Base-by-base conservation (phyloP, 2,329 filamentous ascomycete species). In the Ophioceras dolichostomum region DNA sequence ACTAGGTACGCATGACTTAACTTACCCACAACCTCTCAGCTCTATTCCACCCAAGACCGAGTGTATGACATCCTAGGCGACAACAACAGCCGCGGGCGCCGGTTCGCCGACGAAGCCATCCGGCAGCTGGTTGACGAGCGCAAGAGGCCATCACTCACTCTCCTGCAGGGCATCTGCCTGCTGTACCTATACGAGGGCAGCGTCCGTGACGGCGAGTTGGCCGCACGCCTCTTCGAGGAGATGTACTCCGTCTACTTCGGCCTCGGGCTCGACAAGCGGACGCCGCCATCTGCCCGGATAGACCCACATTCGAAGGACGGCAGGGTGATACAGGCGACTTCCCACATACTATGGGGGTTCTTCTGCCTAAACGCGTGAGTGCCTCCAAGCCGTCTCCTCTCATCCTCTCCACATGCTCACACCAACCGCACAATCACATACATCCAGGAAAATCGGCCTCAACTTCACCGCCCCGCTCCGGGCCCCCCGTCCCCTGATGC, bases 361-460 rank as follows among this genome's bases (percentile, higher is more conserved):
- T 49, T 49, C 19, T 43, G 36, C 37, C 32, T 50, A 9, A 43
- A 50, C 12, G 39, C 38, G 49, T 49, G 38, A 34, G 49, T 22
- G 17, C 17, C 4, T n/a, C n/a, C n/a, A n/a, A n/a, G n/a, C n/a
- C 19, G 8, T 22, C 3, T 21, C 12, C 18, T 21, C 29, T 31
- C 28, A 17, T 22, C 10, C 19, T 17, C 27, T 14, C 16, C 29
- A 31, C 13, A 7, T 31, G 16, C 12, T 7, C 16, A 31, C 32
- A 18, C 12, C 10, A 7, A 22, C n/a, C 20, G 9, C 13, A 12
- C 8, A 26, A 26, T 12, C 8, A 12, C 8, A 7, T 26, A 26
- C 22, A 8, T 12, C 22, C 28, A 36, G 39, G 12, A 37, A 33
- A 18, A 30, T 37, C 12, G 16, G 14, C 9, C 13, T 37, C 18